phyloP scores from a whole-genome alignment of 805 yeast genomes.

The Metahyphopichia silvanorum region DNA sequence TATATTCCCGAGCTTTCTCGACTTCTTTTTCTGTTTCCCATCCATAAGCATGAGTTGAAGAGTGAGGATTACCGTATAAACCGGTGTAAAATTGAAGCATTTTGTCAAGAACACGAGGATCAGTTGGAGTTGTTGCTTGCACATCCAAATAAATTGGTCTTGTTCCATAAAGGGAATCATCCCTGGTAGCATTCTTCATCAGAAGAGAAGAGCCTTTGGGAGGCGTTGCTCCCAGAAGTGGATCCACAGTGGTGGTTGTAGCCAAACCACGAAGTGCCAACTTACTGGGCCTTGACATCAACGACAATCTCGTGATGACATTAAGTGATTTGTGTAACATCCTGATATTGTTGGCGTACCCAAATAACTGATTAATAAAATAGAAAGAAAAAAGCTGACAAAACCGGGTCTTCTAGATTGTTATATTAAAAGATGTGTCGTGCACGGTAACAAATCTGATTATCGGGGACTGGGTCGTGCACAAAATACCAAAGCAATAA shows the following conservation, averaged over 20 bases:
- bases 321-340: no score
- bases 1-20: slow-evolving; percentile 77
- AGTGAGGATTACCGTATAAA: slow-evolving; percentile 95
- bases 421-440: no score
- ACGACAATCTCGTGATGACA: no score
- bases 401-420: no score
- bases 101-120: slow-evolving; percentile 89
- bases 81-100: slow-evolving; percentile 89
- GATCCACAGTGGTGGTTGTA: slow-evolving; percentile 15
- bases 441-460: no score
- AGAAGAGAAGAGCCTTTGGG: slow-evolving; percentile 48
- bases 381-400: no score
- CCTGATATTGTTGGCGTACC: no score
- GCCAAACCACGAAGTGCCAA: slow-evolving; percentile 15
- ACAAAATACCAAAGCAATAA: no score
- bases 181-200: slow-evolving; percentile 43
- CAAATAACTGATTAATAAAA: no score
- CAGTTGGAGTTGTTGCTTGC: slow-evolving; percentile 98
- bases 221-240: slow-evolving; percentile 25
- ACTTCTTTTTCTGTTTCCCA: slow-evolving; percentile 97
- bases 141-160: slow-evolving; percentile 95
- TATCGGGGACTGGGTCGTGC: no score
- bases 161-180: slow-evolving; percentile 52
- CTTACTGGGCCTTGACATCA: no score
- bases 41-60: slow-evolving; percentile 94